A percentile compares a stretch with the other conserved stretches of the same genome.
phyloP scores from a whole-genome alignment of 2,329 filamentous ascomycete genomes.

The Cordyceps sp. region DNA sequence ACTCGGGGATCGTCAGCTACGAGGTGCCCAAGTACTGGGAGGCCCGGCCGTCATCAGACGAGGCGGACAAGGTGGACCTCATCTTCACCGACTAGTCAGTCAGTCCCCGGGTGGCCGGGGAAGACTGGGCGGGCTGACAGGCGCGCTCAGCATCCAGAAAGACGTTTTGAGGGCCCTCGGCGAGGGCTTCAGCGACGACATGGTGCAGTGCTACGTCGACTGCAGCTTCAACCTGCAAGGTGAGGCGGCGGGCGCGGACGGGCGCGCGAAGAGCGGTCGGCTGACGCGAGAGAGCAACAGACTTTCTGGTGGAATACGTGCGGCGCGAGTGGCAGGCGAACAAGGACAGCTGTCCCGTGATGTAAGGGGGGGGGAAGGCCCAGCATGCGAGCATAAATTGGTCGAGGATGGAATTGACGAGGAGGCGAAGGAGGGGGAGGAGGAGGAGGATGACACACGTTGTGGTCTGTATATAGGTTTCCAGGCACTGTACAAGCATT shows the following conservation, averaged over 20 bases:
- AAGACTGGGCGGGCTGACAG: background rate
- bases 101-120: no score
- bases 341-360: slow-evolving; percentile 17
- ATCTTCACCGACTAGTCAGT: slow-evolving; percentile 35
- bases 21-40: slow-evolving; percentile 31
- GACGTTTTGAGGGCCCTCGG: slow-evolving; percentile 20
- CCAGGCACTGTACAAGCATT: no score
- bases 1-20: slow-evolving; percentile 29
- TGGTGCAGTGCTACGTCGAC: slow-evolving; percentile 21
- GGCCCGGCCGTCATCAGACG: slow-evolving; percentile 26
- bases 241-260: slow-evolving; percentile 2
- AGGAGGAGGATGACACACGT: no score
- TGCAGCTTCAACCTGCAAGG: slow-evolving; percentile 21
- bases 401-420: no score
- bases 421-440: no score
- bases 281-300: no score
- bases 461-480: no score
- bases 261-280: no score
- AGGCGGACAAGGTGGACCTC: slow-evolving; percentile 30
- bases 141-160: slow-evolving; percentile 16
- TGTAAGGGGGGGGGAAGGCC: background rate
- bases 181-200: slow-evolving; percentile 14
- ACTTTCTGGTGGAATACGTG: slow-evolving; percentile 22
- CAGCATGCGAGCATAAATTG: no score
- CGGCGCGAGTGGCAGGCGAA: slow-evolving; percentile 19